These are phyloP conservation scores for Penicillium glabrum DNA, from an alignment of 2,329 filamentous ascomycete species.

Conservation along the genomic window DNA sequence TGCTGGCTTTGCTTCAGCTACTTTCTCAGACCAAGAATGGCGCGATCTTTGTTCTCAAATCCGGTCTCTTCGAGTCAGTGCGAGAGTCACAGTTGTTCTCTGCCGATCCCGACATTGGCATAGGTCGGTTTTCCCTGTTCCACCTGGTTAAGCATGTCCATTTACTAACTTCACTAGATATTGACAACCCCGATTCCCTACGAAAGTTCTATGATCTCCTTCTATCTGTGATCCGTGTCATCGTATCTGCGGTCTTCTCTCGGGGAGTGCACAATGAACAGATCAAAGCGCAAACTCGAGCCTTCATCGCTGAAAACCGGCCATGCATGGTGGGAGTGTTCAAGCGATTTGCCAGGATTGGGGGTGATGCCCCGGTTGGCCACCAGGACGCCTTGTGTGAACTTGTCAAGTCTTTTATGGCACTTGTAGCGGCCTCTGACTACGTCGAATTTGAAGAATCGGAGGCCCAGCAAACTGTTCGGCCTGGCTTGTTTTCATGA, in stretches of 20 bases:
- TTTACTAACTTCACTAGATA: slow-evolving; percentile 47
- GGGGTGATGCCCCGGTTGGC: slow-evolving; percentile 47
- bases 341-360: slow-evolving; percentile 82
- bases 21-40: slow-evolving; percentile 82
- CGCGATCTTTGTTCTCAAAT: slow-evolving; percentile 82
- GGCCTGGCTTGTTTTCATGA: slow-evolving; percentile 35
- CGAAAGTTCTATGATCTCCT: slow-evolving; percentile 83
- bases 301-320: slow-evolving; percentile 79
- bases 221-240: slow-evolving; percentile 74
- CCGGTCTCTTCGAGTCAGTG: slow-evolving; percentile 79
- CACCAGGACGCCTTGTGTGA: slow-evolving; percentile 68
- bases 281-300: slow-evolving; percentile 69
- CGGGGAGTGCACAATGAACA: slow-evolving; percentile 77
- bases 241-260: slow-evolving; percentile 77
- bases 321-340: slow-evolving; percentile 84
- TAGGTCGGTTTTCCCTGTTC: slow-evolving; percentile 49
- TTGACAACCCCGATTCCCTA: slow-evolving; percentile 68
- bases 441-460: slow-evolving; percentile 68
- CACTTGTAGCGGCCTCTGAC: slow-evolving; percentile 76
- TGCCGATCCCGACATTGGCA: slow-evolving; percentile 88
- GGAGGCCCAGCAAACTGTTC: slow-evolving; percentile 31
- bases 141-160: background rate
- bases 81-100: slow-evolving; percentile 82
- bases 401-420: slow-evolving; percentile 79
- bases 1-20: slow-evolving; percentile 78